Base-by-base conservation (phyloP, 129 eudicot genomes). In the Arctium minus region DNA sequence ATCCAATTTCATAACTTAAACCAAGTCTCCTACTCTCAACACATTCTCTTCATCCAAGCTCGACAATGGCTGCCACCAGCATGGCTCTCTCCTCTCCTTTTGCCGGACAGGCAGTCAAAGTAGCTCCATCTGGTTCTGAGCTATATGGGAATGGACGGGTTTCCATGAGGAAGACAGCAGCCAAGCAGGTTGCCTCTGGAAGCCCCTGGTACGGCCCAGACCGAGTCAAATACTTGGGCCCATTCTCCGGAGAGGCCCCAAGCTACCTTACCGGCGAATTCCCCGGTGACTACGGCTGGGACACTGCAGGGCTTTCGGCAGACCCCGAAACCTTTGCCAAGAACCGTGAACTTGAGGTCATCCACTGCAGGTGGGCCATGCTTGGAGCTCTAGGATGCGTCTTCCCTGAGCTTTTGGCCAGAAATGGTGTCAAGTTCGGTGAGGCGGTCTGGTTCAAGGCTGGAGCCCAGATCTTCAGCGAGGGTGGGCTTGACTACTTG, bases 271-370 rank as follows among this genome's bases (percentile, higher is more conserved):
- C 82, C 0, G 76, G 82, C 9, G 82, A 79, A 18, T 79, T 79
- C 68, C 82, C 82, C 0, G 76, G 82, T 4, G 82, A 79, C 60
- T 79, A 69, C 4, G 76, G 82, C 1, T 79, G 82, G 82, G 82
- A 79, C 69, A 79, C 82, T 2, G 76, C 82, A 13, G 82, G 82
- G 8, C 82, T 79, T 31, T 79, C 82, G 0, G 82, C 82, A 10
- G 82, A 79, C 68, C 82, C 82, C 3, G 82, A 79, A 15, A 79
- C 82, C 65, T 79, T 79, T 3, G 76, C 69, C 75, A 79, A 79
- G 82, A 79, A 79, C 82, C 82, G 76, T 42, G 82, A 69, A 37
- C 82, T 79, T 30, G 82, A 79, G 48, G 82, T 79, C 5, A 79
- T 79, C 68, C 82, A 79, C 67, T 11, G 15, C 32, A 42, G 82